These are phyloP conservation scores for Chondrostereum purpureum DNA, from an alignment of 1,284 basidiomycete genomes.

Conservation along the genomic window DNA sequence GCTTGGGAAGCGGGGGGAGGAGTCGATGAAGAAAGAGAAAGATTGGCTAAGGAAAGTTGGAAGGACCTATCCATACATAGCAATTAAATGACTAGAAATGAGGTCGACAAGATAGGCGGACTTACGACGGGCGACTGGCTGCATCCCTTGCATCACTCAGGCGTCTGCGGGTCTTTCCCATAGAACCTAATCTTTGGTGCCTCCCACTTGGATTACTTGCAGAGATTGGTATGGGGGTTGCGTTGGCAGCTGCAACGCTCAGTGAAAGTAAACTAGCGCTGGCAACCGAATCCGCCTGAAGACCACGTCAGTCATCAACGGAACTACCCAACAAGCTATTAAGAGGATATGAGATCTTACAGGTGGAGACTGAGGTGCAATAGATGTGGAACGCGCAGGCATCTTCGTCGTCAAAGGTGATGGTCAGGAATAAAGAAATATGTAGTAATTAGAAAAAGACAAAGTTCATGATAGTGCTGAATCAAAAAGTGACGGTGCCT, in stretches of 20 bases:
- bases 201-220: background rate
- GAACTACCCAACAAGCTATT: no score
- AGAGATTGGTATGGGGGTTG: background rate
- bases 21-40: background rate
- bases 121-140: background rate
- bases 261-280: background rate
- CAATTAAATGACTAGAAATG: background rate
- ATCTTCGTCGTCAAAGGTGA: background rate
- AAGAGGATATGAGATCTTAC: no score
- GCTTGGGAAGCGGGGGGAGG: background rate
- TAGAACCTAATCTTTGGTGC: background rate
- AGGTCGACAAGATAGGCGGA: background rate
- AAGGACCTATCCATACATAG: background rate
- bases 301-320: background rate
- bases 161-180: conserved; percentile 1
- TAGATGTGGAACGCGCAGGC: background rate
- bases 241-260: background rate
- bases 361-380: background rate
- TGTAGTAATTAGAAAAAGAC: background rate
- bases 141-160: conserved; percentile 1
- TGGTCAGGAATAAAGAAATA: background rate
- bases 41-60: background rate
- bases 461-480: background rate
- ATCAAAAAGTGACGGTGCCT: background rate
- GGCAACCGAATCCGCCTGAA: no score